A percentile compares a stretch with the other conserved stretches of the same genome.
Evolutionary conservation across 805 yeast genomes (phyloP).

Genomic region (Nakazawaea ernobii): DNA sequence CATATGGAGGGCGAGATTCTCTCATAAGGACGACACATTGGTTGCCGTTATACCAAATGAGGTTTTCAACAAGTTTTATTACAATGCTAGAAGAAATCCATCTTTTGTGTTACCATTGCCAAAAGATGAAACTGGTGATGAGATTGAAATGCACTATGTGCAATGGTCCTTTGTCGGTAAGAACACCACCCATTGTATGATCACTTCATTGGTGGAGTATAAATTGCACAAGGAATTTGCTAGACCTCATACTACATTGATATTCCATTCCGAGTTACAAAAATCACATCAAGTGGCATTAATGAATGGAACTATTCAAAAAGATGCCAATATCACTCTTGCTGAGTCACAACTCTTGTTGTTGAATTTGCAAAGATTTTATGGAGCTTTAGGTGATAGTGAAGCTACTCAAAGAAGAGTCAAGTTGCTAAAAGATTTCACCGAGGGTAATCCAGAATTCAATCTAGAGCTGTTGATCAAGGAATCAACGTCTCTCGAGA

Average conservation of each 20-base stretch:
- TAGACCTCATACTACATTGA: conserved; percentile 88
- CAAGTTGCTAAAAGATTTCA: conserved; percentile 60
- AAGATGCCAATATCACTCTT: conserved; percentile 57
- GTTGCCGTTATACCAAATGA: conserved; percentile 56
- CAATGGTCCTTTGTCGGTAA: conserved; percentile 93
- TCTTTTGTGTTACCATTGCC: conserved; percentile 89
- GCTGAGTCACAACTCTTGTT: conserved; percentile 76
- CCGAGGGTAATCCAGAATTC: conserved; percentile 62
- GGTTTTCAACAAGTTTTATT: conserved; percentile 58
- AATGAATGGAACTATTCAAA: conserved; percentile 83
- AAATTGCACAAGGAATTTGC: conserved; percentile 89
- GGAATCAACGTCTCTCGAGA: conserved; percentile 70
- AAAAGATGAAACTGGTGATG: conserved; percentile 40
- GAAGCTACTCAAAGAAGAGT: conserved; percentile 41
- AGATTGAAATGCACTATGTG: conserved; percentile 78
- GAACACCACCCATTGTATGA: conserved; percentile 77
- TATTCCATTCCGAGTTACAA: conserved; percentile 76
- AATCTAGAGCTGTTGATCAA: conserved; percentile 60
- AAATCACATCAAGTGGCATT: conserved; percentile 58
- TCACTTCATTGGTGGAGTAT: conserved; percentile 88
- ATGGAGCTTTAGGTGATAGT: conserved; percentile 57
- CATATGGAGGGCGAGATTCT: conserved; percentile 87
- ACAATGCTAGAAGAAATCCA: conserved; percentile 69
- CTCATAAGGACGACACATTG: conserved; percentile 49
- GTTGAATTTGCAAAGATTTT: conserved; percentile 74